A percentile compares a stretch with the other conserved stretches of the same genome.
Evolutionary conservation across 2,329 filamentous ascomycete species (phyloP).

Genomic region (Bipolaris oryzae): DNA sequence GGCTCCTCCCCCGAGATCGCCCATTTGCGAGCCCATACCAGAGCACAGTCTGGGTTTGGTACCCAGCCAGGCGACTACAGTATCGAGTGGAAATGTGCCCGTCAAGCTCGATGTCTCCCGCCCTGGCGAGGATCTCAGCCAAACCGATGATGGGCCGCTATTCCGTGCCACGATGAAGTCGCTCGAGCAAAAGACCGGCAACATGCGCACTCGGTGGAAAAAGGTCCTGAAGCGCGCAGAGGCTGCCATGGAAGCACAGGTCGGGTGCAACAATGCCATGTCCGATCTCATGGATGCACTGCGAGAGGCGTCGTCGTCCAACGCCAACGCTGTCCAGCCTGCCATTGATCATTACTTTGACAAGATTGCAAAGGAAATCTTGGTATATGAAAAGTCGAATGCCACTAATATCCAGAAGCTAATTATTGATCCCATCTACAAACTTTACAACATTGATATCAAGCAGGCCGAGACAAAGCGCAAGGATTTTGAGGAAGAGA

Average conservation of each 20-base stretch:
- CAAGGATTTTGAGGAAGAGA: slow-evolving; percentile 97
- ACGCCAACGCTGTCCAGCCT: slow-evolving; percentile 95
- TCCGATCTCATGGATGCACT: slow-evolving; percentile 82
- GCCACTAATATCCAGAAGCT: slow-evolving; percentile 83
- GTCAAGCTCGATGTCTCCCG: slow-evolving; percentile 90
- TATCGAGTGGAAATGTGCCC: slow-evolving; percentile 36
- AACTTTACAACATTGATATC: slow-evolving; percentile 93
- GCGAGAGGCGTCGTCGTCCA: slow-evolving; percentile 84
- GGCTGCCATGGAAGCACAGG: slow-evolving; percentile 78
- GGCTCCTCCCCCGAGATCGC: slow-evolving; percentile 53
- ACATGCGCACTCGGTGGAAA: slow-evolving; percentile 93
- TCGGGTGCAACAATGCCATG: slow-evolving; percentile 84
- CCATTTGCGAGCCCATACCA: slow-evolving; percentile 55
- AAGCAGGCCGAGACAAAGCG: slow-evolving; percentile 97
- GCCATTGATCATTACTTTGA: slow-evolving; percentile 98
- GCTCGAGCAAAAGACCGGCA: slow-evolving; percentile 93
- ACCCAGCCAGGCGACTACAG: slow-evolving; percentile 49
- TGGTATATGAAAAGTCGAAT: slow-evolving; percentile 85
- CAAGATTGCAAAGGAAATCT: slow-evolving; percentile 90
- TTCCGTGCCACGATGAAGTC: slow-evolving; percentile 98
- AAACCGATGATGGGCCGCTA: slow-evolving; percentile 86
- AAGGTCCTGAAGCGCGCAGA: slow-evolving; percentile 95
- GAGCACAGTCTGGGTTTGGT: slow-evolving; percentile 55
- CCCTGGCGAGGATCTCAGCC: slow-evolving; percentile 80
- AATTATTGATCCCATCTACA: slow-evolving; percentile 91